Conservation (phyloP, 2,329 filamentous ascomycete genomes). For the Microascus cirrosus region DNA sequence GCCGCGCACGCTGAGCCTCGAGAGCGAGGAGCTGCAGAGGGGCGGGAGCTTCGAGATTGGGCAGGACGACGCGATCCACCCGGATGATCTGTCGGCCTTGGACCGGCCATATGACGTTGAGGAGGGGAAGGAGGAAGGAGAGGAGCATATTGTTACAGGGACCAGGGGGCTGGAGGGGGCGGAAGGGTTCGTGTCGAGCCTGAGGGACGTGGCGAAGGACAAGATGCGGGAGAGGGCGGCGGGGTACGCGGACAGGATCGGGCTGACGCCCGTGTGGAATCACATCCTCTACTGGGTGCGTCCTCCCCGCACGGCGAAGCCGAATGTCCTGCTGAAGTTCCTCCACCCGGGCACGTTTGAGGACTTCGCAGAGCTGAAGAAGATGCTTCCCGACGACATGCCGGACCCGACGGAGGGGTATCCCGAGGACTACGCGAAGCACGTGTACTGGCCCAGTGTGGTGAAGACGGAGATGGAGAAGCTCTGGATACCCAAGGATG, state of each 20-base stretch:
- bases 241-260: conserved; percentile 12
- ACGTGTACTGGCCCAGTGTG: conserved; percentile 63
- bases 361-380: conserved; percentile 50
- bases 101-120: conserved; percentile 8
- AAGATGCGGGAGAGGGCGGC: conserved; percentile 18
- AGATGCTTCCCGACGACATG: conserved; percentile 8
- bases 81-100: neutral
- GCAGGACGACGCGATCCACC: conserved; percentile 6
- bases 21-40: conserved; percentile 12
- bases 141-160: conserved; percentile 10
- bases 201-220: conserved; percentile 20
- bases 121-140: conserved; percentile 8
- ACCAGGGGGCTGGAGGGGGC: conserved; percentile 22
- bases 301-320: conserved; percentile 13
- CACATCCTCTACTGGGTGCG: conserved; percentile 16
- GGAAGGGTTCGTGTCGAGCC: conserved; percentile 17
- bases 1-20: conserved; percentile 56
- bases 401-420: conserved; percentile 28
- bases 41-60: conserved; percentile 7
- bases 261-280: conserved; percentile 15
- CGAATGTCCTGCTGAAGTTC: conserved; percentile 54
- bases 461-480: conserved; percentile 49
- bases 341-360: conserved; percentile 68
- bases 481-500: conserved; percentile 68
- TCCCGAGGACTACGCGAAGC: conserved; percentile 41